Percentiles rank a stretch among this genome's conserved stretches.
Evolutionary conservation across 2,329 filamentous ascomycete genomes (phyloP).

Genomic region (Pyrenophora teres): DNA sequence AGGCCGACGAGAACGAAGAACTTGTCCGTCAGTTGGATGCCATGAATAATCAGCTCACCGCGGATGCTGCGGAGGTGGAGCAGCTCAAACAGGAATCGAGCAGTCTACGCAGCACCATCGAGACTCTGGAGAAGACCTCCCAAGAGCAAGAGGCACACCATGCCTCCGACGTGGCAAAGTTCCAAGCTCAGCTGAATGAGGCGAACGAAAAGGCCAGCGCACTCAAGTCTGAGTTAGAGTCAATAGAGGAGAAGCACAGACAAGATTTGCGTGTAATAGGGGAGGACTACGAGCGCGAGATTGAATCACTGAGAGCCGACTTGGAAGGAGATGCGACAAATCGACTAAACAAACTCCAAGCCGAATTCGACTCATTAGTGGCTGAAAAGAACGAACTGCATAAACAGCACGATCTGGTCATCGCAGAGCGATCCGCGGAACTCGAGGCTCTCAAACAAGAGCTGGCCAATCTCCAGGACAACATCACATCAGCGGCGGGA

Average conservation of each 20-base stretch:
- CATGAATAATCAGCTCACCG: conserved; percentile 41
- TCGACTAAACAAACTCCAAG: conserved; percentile 37
- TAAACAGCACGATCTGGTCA: conserved; percentile 30
- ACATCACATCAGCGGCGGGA: conserved; percentile 30
- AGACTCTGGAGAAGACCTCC: conserved; percentile 38
- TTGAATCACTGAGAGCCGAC: conserved; percentile 43
- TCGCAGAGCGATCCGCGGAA: conserved; percentile 26
- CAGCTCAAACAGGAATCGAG: conserved; percentile 36
- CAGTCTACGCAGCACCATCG: conserved; percentile 38
- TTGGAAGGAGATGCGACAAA: conserved; percentile 45
- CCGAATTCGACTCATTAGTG: conserved; percentile 38
- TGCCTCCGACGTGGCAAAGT: conserved; percentile 26
- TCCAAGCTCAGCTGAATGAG: conserved; percentile 34
- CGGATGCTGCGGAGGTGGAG: conserved; percentile 35
- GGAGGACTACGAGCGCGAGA: conserved; percentile 42
- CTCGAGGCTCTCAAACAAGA: conserved; percentile 29
- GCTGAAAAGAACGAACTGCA: conserved; percentile 33
- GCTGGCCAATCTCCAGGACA: conserved; percentile 24
- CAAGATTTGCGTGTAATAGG: conserved; percentile 38
- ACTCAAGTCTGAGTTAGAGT: conserved; percentile 37
- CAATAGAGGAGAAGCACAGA: conserved; percentile 31
- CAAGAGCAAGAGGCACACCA: conserved; percentile 36
- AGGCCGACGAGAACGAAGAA: conserved; percentile 40
- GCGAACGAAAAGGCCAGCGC: conserved; percentile 31
- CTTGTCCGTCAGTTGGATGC: conserved; percentile 41